A percentile compares a stretch with the other conserved stretches of the same genome.
These are phyloP conservation scores for Setaria italica DNA, from an alignment of 202 grass and related monocot species.

Conservation along the genomic window DNA sequence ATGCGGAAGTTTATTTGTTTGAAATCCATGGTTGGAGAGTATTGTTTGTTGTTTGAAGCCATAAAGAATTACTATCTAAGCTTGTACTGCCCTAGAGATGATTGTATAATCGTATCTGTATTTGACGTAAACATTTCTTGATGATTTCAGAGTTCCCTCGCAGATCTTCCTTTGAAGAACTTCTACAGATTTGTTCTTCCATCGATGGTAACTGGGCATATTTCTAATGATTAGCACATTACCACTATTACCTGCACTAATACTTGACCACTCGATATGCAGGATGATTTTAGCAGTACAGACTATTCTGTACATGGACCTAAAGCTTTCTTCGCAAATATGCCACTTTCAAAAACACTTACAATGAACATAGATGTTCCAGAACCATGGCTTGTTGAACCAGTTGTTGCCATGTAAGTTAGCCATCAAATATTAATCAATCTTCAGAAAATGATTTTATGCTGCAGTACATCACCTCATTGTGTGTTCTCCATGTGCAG, in stretches of 20 bases:
- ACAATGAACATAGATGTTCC: conserved; percentile 99
- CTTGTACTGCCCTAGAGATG: background rate
- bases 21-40: conserved; percentile 21
- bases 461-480: conserved; percentile 29
- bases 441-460: conserved; percentile 43
- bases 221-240: conserved; percentile 21
- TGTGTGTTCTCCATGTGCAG: conserved; percentile 56
- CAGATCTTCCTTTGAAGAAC: conserved; percentile 96
- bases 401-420: conserved; percentile 94
- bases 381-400: conserved; percentile 99
- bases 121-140: conserved; percentile 45
- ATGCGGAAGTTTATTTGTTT: conserved; percentile 26
- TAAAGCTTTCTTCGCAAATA: conserved; percentile 98
- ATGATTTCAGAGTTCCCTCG: conserved; percentile 92
- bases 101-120: conserved; percentile 1
- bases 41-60: conserved; percentile 23
- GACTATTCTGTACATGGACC: conserved; percentile 91
- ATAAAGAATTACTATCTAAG: conserved; percentile 24
- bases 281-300: conserved; percentile 88
- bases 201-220: conserved; percentile 64
- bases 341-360: conserved; percentile 96
- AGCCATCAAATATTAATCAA: conserved; percentile 39
- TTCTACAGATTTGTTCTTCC: conserved; percentile 98
- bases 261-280: conserved; percentile 41
- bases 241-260: conserved; percentile 44